Evolutionary conservation across 768 basidiomycete species (phyloP), one percentile per base, ranked within the genome.

Genomic region (Leccinum olivaceopallidum): DNA sequence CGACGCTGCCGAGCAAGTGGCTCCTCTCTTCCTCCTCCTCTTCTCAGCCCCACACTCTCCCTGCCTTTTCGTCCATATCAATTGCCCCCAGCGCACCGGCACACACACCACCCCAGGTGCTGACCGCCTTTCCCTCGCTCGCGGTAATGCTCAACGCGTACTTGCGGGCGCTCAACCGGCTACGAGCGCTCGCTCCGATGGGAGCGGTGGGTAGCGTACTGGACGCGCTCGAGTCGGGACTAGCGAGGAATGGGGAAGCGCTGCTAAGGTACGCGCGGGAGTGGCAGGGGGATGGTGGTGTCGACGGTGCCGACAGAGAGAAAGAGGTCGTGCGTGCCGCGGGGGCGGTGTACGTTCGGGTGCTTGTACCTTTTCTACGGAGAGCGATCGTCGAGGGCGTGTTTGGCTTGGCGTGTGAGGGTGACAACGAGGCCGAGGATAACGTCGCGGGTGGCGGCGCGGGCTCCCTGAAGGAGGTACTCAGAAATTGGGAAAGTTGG

Each of bases 111-210:
- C 92, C 94, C 0, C 82, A 86, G 30, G 75, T 86, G 49, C 77
- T 95, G 39, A 81, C 87, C 0, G 81, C 87, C 2, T 94, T 89
- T 67, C 87, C 91, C 3, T 88, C 90, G 0, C 77, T 96, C 2
- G 94, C 92, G 2, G 74, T 80, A 44, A 81, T 84, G 60, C 81
- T 87, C 47, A 97, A 98, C 68, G 81, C 85, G 4, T 74, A 94
- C 24, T 78, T 95, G 4, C 80, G 83, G 6, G 80, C 88, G 2
- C 76, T 98, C 49, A 98, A 98, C 71, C 81, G 86, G 3, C 77
- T 98, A 22, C 88, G 95, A 4, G 79, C 94, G 12, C 83, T 96
- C 13, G 90, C 90, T 3, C 93, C 94, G 3, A 75, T 83, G 13
- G 78, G 78, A 12, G 79, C 89, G n/a, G 68, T 86, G 51, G 65